A percentile compares a stretch with the other conserved stretches of the same genome.
Evolutionary conservation across 2,329 filamentous ascomycete genomes (phyloP).

Genomic region (Corniculantispora saksenae): DNA sequence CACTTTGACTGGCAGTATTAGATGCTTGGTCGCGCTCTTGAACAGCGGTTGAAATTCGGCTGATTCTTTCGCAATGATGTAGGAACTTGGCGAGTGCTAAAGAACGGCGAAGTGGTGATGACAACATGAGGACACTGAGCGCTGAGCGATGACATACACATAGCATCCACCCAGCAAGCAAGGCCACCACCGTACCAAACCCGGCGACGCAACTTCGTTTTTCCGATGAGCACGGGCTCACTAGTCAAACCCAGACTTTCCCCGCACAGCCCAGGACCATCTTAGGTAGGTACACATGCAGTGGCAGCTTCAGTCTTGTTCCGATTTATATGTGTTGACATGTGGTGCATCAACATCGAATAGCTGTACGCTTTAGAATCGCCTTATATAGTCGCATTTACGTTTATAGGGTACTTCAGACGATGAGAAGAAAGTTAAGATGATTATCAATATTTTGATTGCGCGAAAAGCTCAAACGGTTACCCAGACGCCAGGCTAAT

Average conservation of each 20-base stretch:
- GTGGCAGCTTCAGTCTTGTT: too few relatives aligned
- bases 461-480: background rate
- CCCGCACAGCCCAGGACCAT: background rate
- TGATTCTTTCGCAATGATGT: background rate
- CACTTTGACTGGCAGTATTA: background rate
- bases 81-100: background rate
- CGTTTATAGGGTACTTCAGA: background rate
- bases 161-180: background rate
- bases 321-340: too few relatives aligned
- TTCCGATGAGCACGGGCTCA: background rate
- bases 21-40: background rate
- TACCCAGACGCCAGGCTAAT: conserved; percentile 7
- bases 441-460: background rate
- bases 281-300: background rate
- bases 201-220: conserved; percentile 1
- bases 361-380: too few relatives aligned
- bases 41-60: background rate
- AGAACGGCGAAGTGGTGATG: background rate
- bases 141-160: conserved; percentile 1
- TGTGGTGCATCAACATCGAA: too few relatives aligned
- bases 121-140: too few relatives aligned
- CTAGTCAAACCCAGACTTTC: background rate
- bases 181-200: background rate
- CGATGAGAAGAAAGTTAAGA: background rate
- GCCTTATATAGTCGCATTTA: too few relatives aligned